Evolutionary conservation across 164 flowering plant genomes (phyloP).

Genomic region (Vitis vinifera): ASM3070453v1 NC_081812.1:16618001-16618500

Average conservation of each 20-base stretch:
- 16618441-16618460: conserved; percentile 37
- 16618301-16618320: background rate
- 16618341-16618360: conserved; percentile 29
- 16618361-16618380: conserved; percentile 28
- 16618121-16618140: conserved; percentile 3
- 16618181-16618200: background rate
- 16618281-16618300: background rate
- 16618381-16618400: conserved; percentile 34
- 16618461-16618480: conserved; percentile 24
- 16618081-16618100: conserved; percentile 1
- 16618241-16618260: background rate
- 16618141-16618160: conserved; percentile 9
- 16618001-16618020: no score
- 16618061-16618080: conserved; percentile 2
- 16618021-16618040: no score
- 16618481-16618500: background rate
- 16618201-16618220: conserved; percentile 9
- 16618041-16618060: no score
- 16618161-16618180: background rate
- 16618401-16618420: conserved; percentile 19
- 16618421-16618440: conserved; percentile 36
- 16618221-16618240: background rate
- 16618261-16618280: conserved; percentile 5
- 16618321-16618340: conserved; percentile 31
- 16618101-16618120: background rate